Evolutionary conservation across 768 basidiomycete species (phyloP).

Genomic region (Imleria badia): DNA sequence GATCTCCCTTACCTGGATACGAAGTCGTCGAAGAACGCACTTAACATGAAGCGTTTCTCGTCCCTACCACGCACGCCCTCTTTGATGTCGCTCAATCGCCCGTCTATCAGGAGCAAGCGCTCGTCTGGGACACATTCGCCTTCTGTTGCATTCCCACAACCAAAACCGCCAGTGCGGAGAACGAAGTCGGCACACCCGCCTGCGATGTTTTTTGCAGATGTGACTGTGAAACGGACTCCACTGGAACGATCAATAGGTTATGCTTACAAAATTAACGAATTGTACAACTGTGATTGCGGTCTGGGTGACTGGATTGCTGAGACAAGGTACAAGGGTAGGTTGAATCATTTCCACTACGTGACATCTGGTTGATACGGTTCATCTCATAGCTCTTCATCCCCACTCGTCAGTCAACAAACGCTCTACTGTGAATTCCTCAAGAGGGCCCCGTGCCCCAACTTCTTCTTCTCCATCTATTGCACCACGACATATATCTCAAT

Average conservation of each 20-base stretch:
- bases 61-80: constrained; percentile 71
- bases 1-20: constrained; percentile 23
- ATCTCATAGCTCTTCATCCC: constrained; percentile 19
- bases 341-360: neutral
- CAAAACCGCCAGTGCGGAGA: constrained; percentile 25
- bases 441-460: constrained; percentile 33
- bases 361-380: constrained; percentile 3
- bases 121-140: constrained; percentile 27
- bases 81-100: constrained; percentile 39
- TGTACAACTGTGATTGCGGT: constrained; percentile 73
- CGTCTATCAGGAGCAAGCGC: constrained; percentile 21
- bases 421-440: constrained; percentile 20
- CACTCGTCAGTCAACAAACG: constrained; percentile 30
- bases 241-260: constrained; percentile 73
- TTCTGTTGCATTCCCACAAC: constrained; percentile 35
- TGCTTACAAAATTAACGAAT: constrained; percentile 79
- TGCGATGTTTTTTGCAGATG: constrained; percentile 71
- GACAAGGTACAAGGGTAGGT: constrained; percentile 53
- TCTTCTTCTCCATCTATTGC: constrained; percentile 48
- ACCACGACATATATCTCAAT: constrained; percentile 65
- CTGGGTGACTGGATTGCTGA: constrained; percentile 72
- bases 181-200: constrained; percentile 50
- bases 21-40: constrained; percentile 25
- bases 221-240: constrained; percentile 52
- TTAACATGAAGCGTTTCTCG: constrained; percentile 44